Base-by-base conservation (phyloP, 1,284 basidiomycete genomes). In the Veloboletus limbatus region DNA sequence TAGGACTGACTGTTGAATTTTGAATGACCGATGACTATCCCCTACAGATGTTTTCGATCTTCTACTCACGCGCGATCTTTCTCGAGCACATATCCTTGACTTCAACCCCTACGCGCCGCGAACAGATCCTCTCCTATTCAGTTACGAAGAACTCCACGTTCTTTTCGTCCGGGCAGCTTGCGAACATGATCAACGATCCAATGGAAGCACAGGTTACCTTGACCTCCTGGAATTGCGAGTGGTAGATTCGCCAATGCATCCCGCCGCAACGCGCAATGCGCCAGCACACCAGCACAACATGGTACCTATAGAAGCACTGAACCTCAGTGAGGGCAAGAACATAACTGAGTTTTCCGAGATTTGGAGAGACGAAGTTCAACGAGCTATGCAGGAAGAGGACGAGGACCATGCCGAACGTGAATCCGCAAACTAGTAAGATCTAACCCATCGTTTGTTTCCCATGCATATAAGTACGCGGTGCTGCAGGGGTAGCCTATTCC, bases 231-330 rank as follows among this genome's bases (percentile, higher is more conserved):
- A 77, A 38, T 67, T 94, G 20, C 77, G 78, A 18, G 77, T 86
- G n/a, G 82, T 95, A 42, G 82, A 88, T 57, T 88, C 85, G 0
- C 73, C 73, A 1, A 66, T 75, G 13, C 88, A 92, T 63, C 87
- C 82, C 1, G 77, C 74, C 3, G 85, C 79, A 0, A 75, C 69
- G 25, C 71, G 75, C 42, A 88, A 81, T 52, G 79, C 81, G 3
- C 91, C 93, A 2, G 73, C 78, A 2, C 77, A 92, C 60, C 85
- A 88, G 54, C 85, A 90, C 58, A 97, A 97, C 62, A 96, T 96
- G 88, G 76, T 96, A 14, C 96, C 95, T 3, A 75, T 90, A 31
- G 95, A 98, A 60, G 88, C 91, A 11, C 71, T 97, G 17, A 79
- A 78, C 43, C 69, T 96, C 60, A 86, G 89, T 56, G 77, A 77